These are phyloP conservation scores for Syzygium grande DNA, from an alignment of 345 rosid species.

Conservation along the genomic window DNA sequence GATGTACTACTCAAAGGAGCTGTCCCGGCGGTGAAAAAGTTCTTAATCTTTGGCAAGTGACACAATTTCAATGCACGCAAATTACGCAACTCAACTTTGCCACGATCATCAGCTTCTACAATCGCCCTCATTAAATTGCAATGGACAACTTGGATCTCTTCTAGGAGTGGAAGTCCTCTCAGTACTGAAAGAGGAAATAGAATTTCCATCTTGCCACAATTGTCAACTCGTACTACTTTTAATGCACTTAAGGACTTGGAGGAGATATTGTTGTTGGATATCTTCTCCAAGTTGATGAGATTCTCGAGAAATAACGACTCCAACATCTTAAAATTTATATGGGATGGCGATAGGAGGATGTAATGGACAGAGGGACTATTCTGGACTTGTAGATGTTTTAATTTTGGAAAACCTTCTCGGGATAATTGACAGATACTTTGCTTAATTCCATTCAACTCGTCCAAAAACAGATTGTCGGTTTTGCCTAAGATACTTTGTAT, in stretches of 20 bases:
- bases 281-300: neutral
- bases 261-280: rapidly evolving
- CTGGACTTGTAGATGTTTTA: rapidly evolving
- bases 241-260: neutral
- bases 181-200: neutral
- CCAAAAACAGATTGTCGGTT: rapidly evolving
- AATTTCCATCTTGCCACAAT: neutral
- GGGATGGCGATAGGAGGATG: neutral
- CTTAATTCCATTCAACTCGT: rapidly evolving
- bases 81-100: neutral
- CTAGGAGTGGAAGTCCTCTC: neutral
- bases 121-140: neutral
- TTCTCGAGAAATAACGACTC: neutral
- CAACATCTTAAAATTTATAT: neutral
- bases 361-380: rapidly evolving
- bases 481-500: neutral
- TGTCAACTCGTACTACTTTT: rapidly evolving
- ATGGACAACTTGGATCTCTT: neutral
- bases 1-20: neutral
- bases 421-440: neutral
- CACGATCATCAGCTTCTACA: neutral
- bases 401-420: neutral
- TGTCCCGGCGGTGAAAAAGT: rapidly evolving
- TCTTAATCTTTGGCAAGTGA: rapidly evolving
- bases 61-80: rapidly evolving